Evolutionary conservation across 2,329 filamentous ascomycete species (phyloP).

Genomic region (Gyromitra esculenta): DNA sequence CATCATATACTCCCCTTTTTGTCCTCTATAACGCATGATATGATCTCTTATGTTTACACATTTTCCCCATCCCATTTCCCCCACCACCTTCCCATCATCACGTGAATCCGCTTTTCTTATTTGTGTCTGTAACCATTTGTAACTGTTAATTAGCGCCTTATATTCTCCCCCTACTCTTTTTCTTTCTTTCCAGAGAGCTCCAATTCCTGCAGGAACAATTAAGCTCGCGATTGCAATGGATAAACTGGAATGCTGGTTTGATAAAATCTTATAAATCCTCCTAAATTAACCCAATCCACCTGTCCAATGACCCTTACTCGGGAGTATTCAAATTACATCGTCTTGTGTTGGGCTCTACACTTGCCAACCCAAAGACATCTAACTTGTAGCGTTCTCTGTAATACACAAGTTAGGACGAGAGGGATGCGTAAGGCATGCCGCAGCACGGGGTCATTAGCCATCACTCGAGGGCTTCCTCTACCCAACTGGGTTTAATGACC

Average conservation of each 20-base stretch:
- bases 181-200: conserved; percentile 24
- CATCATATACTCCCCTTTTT: conserved; percentile 27
- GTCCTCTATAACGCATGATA: conserved; percentile 41
- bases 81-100: conserved; percentile 27
- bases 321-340: too few relatives aligned
- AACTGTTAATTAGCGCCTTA: conserved; percentile 51
- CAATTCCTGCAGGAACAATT: conserved; percentile 19
- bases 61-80: conserved; percentile 43
- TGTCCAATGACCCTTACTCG: not conserved
- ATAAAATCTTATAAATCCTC: conserved; percentile 43
- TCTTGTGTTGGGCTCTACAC: not conserved
- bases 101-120: conserved; percentile 51
- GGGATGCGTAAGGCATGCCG: not conserved
- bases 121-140: conserved; percentile 50
- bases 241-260: conserved; percentile 35
- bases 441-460: conserved; percentile 1
- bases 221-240: conserved; percentile 38
- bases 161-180: conserved; percentile 36
- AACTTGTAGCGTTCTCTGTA: not conserved
- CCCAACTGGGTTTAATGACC: not conserved
- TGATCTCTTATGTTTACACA: conserved; percentile 52
- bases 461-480: conserved; percentile 14
- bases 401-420: not conserved
- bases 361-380: not conserved
- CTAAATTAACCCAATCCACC: not conserved